phyloP scores from a whole-genome alignment of 768 basidiomycete species.

The Clitopilus hobsonii region DNA sequence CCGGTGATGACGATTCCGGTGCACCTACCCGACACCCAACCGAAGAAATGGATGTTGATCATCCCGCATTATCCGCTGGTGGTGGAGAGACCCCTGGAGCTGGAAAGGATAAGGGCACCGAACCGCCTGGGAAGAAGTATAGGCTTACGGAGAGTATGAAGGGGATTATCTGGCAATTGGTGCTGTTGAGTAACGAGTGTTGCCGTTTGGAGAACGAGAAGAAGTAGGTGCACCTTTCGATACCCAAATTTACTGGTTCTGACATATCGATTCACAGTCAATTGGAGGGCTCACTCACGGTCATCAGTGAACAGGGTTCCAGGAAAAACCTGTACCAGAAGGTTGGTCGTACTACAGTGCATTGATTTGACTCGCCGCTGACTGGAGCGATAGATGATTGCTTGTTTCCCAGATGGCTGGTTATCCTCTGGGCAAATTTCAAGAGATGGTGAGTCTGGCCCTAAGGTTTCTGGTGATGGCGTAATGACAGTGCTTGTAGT shows the following conservation, averaged over 20 bases:
- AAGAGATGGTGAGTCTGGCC: conserved; percentile 58
- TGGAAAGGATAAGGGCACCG: conserved; percentile 21
- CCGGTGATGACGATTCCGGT: conserved; percentile 29
- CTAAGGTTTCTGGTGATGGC: not conserved
- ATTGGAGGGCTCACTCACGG: conserved; percentile 65
- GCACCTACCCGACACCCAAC: conserved; percentile 39
- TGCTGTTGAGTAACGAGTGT: conserved; percentile 78
- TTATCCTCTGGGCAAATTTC: conserved; percentile 84
- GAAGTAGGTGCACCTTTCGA: conserved; percentile 37
- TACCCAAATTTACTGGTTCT: not conserved
- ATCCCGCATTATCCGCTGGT: conserved; percentile 3
- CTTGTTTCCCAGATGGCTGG: conserved; percentile 82
- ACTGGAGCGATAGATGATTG: conserved; percentile 66
- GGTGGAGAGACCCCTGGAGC: conserved; percentile 5
- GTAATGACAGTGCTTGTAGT: conserved; percentile 31
- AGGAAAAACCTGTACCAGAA: conserved; percentile 81
- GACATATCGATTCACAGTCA: conserved; percentile 22
- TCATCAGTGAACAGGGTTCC: conserved; percentile 77
- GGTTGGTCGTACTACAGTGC: conserved; percentile 26
- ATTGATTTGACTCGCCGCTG: conserved; percentile 1
- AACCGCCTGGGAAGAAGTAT: conserved; percentile 72
- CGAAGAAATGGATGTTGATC: conserved; percentile 42
- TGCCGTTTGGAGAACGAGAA: conserved; percentile 67
- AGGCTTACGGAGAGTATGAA: conserved; percentile 80
- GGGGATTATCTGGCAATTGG: conserved; percentile 72